Evolutionary conservation across 305 asterid species (phyloP).

Genomic region (Solanum chacoense): DNA sequence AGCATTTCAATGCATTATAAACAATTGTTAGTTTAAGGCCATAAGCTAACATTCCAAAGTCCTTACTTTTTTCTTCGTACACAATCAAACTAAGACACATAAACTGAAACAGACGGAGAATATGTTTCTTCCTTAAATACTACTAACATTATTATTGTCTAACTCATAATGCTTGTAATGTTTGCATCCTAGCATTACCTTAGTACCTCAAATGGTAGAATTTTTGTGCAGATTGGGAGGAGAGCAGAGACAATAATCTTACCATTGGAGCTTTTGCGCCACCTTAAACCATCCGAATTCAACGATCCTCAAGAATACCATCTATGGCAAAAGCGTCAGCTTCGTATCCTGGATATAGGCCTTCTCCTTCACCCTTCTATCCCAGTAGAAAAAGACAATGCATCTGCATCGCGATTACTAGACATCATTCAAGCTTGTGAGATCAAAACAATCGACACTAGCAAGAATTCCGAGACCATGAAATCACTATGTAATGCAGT

Average conservation of each 20-base stretch:
- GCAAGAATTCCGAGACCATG: constrained; percentile 73
- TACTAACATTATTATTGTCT: not conserved
- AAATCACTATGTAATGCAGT: constrained; percentile 51
- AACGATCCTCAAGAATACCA: constrained; percentile 68
- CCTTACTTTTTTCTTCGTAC: not conserved
- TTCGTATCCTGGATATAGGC: constrained; percentile 58
- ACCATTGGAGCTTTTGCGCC: constrained; percentile 79
- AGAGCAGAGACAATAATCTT: constrained; percentile 89
- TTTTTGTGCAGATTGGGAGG: constrained; percentile 61
- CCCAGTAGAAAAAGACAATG: constrained; percentile 50
- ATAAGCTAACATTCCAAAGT: not conserved
- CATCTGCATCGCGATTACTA: constrained; percentile 29
- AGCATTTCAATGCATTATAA: not conserved
- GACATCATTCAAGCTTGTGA: constrained; percentile 44
- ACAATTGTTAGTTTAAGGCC: not conserved
- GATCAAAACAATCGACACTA: constrained; percentile 51
- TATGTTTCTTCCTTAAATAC: not conserved
- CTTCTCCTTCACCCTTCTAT: constrained; percentile 66
- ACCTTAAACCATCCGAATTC: constrained; percentile 76
- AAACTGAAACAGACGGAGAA: too few species aligned
- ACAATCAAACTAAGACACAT: not conserved
- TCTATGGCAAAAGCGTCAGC: constrained; percentile 83
- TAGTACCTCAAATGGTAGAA: not conserved
- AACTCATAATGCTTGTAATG: not conserved
- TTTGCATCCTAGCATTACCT: not conserved